A percentile compares a stretch with the other conserved stretches of the same genome.
phyloP scores from a whole-genome alignment of 768 basidiomycete genomes.

The Psilocybe tampanensis region DNA sequence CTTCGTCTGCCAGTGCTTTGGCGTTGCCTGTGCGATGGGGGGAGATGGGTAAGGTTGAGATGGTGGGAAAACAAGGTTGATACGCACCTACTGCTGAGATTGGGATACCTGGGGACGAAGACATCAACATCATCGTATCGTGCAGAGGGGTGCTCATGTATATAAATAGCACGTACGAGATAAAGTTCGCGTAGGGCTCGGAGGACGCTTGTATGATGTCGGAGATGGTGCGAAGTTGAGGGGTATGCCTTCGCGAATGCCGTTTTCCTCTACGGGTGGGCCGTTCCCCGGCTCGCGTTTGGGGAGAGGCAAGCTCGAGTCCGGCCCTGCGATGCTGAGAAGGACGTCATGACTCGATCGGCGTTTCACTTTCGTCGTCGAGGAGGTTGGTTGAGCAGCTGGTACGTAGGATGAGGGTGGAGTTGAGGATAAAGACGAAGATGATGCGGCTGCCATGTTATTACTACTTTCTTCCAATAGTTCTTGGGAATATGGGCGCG shows the following conservation, averaged over 20 bases:
- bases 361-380: conserved; percentile 56
- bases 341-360: conserved; percentile 76
- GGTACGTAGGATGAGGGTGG: conserved; percentile 33
- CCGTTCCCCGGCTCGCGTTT: conserved; percentile 42
- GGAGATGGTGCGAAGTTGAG: conserved; percentile 28
- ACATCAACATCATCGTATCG: conserved; percentile 13
- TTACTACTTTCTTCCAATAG: conserved; percentile 30
- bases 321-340: conserved; percentile 72
- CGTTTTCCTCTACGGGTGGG: conserved; percentile 37
- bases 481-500: conserved; percentile 58
- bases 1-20: conserved; percentile 77
- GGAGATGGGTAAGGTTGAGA: conserved; percentile 19
- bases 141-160: not conserved
- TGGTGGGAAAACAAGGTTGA: conserved; percentile 12
- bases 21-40: conserved; percentile 64
- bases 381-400: conserved; percentile 28
- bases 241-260: conserved; percentile 76
- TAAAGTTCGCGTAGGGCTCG: conserved; percentile 77
- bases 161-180: conserved; percentile 61
- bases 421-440: conserved; percentile 19
- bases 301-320: conserved; percentile 74
- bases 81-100: conserved; percentile 76
- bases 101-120: conserved; percentile 61
- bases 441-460: conserved; percentile 37
- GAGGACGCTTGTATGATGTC: conserved; percentile 50